Percentiles rank a stretch among this genome's conserved stretches.
phyloP scores from a whole-genome alignment of 306 rosid genomes.

The Fagus crenata region DNA sequence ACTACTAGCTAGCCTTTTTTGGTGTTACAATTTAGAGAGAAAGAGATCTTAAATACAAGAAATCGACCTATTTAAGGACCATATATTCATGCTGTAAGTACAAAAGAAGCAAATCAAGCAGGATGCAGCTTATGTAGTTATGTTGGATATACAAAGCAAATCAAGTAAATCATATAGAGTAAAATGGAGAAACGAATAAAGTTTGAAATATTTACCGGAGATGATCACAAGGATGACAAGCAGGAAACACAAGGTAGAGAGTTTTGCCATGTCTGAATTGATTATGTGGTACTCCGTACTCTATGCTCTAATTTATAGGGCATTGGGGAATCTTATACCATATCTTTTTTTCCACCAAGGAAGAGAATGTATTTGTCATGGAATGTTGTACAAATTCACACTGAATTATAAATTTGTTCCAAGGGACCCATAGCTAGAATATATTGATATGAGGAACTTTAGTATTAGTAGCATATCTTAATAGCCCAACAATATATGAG shows the following conservation, averaged over 20 bases:
- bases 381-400: neutral
- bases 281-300: neutral
- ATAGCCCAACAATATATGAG: too few relatives aligned
- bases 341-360: neutral
- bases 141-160: neutral
- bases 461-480: too few relatives aligned
- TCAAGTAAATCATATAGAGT: neutral
- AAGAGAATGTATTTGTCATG: neutral
- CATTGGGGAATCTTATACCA: neutral
- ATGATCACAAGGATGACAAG: neutral
- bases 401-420: too few relatives aligned
- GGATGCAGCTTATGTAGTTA: too few relatives aligned
- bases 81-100: too few relatives aligned
- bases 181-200: neutral
- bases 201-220: neutral
- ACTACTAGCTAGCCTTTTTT: too few relatives aligned
- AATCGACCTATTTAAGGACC: too few relatives aligned
- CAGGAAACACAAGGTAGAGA: neutral
- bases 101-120: too few relatives aligned
- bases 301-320: neutral
- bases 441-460: too few relatives aligned
- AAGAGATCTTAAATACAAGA: too few relatives aligned
- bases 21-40: too few relatives aligned
- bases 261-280: neutral
- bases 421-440: too few relatives aligned